These are phyloP conservation scores for Starmerella apis DNA, from an alignment of 805 yeast species.

Conservation along the genomic window DNA sequence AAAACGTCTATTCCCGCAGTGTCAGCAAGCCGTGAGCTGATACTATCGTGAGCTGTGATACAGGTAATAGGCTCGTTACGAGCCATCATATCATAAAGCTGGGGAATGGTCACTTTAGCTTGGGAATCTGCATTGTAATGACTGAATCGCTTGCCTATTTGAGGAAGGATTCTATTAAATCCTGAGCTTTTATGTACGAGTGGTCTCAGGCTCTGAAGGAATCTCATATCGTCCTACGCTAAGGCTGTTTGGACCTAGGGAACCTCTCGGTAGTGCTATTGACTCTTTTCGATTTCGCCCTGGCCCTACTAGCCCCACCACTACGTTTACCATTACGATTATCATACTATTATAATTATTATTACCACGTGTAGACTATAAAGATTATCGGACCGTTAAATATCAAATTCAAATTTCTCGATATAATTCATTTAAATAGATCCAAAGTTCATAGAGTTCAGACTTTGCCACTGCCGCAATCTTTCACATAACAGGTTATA, in stretches of 20 bases:
- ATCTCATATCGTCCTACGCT: neutral
- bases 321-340: no score
- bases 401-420: neutral
- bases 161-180: neutral
- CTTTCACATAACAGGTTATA: neutral
- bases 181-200: neutral
- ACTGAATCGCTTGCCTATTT: slow-evolving; percentile 12
- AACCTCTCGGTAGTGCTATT: neutral
- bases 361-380: no score
- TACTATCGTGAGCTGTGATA: slow-evolving; percentile 85
- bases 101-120: slow-evolving; percentile 35
- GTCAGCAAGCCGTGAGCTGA: slow-evolving; percentile 63
- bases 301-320: neutral
- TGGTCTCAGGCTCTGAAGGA: neutral
- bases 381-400: no score
- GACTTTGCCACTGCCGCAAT: neutral
- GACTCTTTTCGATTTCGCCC: no score
- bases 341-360: no score
- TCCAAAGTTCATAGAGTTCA: neutral
- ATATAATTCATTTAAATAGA: neutral
- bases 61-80: slow-evolving; percentile 38
- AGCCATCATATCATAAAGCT: slow-evolving; percentile 32
- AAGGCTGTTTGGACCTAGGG: neutral
- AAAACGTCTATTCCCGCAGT: slow-evolving; percentile 56
- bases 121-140: slow-evolving; percentile 15